Base-by-base conservation (phyloP, 2,329 filamentous ascomycete species). In the Colletotrichum scovillei region DNA sequence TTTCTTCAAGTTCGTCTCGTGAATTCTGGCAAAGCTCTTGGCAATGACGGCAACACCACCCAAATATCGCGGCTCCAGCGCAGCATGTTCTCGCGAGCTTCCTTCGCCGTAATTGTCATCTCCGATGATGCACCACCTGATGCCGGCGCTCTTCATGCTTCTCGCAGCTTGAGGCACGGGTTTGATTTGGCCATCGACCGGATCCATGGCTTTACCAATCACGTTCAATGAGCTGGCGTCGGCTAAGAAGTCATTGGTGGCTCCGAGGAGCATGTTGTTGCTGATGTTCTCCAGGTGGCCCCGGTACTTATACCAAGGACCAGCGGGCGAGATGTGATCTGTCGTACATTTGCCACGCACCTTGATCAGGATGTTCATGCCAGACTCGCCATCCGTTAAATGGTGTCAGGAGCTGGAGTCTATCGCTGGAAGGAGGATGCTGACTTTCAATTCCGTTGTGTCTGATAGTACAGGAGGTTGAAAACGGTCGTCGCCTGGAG, bases 1-100 rank as follows among this genome's bases (percentile, higher is more conserved):
- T 90, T 97, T 97, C 92, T 97, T 97, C 83, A 97, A 88, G 87
- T 97, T 97, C 83, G 94, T 96, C 88, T 97, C 94, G 88, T 97
- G 94, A 80, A 97, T 97, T 89, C 94, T 92, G 78, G 94, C 94
- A 84, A 97, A 97, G 74, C 90, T 92, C 84, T 92, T 91, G 81
- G 90, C 92, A 80, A 97, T 94, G 83, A 97, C 93, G 77, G 94
- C 92, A 78, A 95, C 88, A 82, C 94, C 94, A 77, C 94, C 94
- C 74, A 97, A 89, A 86, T 95, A 94, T 80, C 94, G 89, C 77
- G 94, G 94, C 87, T 97, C 93, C 73, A 97, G 89, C 79, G 94
- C 94, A 78, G 94, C 94, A 83, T 97, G 94, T 86, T 97, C 94
- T 86, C 94, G 92, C 69, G 94, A 95, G 78, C 89, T 92, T 76